Evolutionary conservation across 2,329 filamentous ascomycete genomes (phyloP).

Genomic region (Emergomyces orientalis): DNA sequence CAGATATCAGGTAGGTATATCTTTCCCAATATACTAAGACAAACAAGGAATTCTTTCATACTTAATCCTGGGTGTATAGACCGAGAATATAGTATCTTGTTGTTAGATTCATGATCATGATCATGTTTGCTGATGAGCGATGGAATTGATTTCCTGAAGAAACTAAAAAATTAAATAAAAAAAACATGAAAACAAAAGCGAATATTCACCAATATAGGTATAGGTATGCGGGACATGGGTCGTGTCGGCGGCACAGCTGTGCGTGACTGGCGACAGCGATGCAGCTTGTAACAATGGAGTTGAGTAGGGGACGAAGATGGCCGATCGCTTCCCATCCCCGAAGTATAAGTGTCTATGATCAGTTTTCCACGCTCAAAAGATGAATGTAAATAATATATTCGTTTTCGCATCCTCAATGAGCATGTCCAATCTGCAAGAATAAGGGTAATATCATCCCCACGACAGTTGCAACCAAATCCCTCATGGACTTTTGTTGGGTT

Average conservation of each 20-base stretch:
- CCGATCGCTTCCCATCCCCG: background rate
- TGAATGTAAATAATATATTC: background rate
- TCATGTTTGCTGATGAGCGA: background rate
- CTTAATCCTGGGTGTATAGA: background rate
- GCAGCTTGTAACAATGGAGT: background rate
- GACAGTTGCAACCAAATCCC: conserved; percentile 39
- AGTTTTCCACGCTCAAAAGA: background rate
- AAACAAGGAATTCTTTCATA: background rate
- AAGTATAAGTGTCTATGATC: background rate
- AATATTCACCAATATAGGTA: background rate
- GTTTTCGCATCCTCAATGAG: conserved; percentile 24
- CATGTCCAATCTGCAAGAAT: conserved; percentile 41
- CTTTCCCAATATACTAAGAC: background rate
- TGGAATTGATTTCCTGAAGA: background rate
- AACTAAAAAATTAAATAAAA: background rate
- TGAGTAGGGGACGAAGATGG: background rate
- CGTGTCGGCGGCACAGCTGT: background rate
- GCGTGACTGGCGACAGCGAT: background rate
- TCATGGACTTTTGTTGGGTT: conserved; percentile 33
- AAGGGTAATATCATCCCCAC: conserved; percentile 40
- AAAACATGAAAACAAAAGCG: background rate
- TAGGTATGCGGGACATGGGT: no score
- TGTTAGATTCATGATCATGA: background rate
- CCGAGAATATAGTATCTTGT: background rate
- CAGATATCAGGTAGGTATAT: background rate